These are phyloP conservation scores for Botryosphaeria dothidea DNA, from an alignment of 2,329 filamentous ascomycete genomes.

Conservation along the genomic window DNA sequence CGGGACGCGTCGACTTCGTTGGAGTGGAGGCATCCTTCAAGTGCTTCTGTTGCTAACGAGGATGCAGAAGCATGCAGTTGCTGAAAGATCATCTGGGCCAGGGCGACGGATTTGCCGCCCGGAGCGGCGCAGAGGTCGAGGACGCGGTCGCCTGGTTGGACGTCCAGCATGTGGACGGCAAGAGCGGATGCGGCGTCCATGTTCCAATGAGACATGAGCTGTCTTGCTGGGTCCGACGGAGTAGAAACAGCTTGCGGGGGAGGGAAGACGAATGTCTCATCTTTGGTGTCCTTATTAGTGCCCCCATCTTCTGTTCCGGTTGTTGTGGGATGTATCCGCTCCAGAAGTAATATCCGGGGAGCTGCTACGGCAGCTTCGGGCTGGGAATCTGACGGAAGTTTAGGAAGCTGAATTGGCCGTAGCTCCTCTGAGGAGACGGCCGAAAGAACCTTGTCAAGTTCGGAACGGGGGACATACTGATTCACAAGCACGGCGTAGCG, in stretches of 20 bases:
- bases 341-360: not conserved
- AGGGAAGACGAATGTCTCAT: constrained; percentile 24
- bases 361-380: not conserved
- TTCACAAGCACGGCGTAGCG: constrained; percentile 31
- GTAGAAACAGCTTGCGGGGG: constrained; percentile 21
- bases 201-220: constrained; percentile 31
- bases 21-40: constrained; percentile 36
- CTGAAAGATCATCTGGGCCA: constrained; percentile 35
- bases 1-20: constrained; percentile 38
- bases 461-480: constrained; percentile 24
- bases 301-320: not conserved
- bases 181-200: constrained; percentile 27
- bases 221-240: not conserved
- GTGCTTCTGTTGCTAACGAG: not conserved
- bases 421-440: not conserved
- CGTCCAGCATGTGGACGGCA: constrained; percentile 35
- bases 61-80: constrained; percentile 10
- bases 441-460: not conserved
- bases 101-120: constrained; percentile 37
- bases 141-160: constrained; percentile 38
- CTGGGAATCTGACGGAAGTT: not conserved
- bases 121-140: constrained; percentile 45
- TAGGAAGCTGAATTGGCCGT: not conserved
- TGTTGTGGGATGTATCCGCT: not conserved
- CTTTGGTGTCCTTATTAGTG: not conserved